These are phyloP conservation scores for Drosera spatulata DNA, from an alignment of 179 eudicot genomes.

Conservation along the genomic window DNA sequence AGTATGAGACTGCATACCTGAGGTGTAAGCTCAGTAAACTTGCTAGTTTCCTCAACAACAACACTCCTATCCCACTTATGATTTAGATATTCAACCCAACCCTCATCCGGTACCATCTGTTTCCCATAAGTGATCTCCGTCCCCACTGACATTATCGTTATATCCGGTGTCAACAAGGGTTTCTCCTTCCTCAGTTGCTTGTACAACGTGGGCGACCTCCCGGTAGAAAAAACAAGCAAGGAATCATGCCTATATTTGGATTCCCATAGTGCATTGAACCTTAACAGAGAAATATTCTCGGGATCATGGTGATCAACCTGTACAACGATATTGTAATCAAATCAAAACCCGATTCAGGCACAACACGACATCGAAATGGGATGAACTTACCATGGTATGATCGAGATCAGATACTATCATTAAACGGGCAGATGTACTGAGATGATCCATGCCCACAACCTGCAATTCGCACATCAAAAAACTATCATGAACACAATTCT, in stretches of 20 bases:
- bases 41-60: slow-evolving; percentile 63
- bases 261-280: slow-evolving; percentile 97
- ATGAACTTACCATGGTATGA: slow-evolving; percentile 74
- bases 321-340: background rate
- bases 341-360: background rate
- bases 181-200: slow-evolving; percentile 86
- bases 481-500: background rate
- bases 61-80: slow-evolving; percentile 75
- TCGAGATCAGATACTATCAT: slow-evolving; percentile 99
- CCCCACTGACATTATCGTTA: slow-evolving; percentile 94
- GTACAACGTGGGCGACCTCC: slow-evolving; percentile 87
- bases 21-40: slow-evolving; percentile 73
- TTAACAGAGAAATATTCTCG: slow-evolving; percentile 68
- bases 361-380: background rate
- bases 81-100: slow-evolving; percentile 71
- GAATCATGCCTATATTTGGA: slow-evolving; percentile 82
- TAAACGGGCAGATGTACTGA: slow-evolving; percentile 56
- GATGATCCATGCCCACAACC: slow-evolving; percentile 48
- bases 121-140: slow-evolving; percentile 97
- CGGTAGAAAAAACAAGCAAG: slow-evolving; percentile 88
- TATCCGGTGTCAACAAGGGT: slow-evolving; percentile 95
- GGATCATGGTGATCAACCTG: slow-evolving; percentile 98
- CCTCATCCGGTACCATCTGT: slow-evolving; percentile 82
- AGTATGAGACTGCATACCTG: slow-evolving; percentile 37
- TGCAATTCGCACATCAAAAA: background rate